phyloP scores from a whole-genome alignment of 106 monocot species.

The Dendrobium officinale region DNA sequence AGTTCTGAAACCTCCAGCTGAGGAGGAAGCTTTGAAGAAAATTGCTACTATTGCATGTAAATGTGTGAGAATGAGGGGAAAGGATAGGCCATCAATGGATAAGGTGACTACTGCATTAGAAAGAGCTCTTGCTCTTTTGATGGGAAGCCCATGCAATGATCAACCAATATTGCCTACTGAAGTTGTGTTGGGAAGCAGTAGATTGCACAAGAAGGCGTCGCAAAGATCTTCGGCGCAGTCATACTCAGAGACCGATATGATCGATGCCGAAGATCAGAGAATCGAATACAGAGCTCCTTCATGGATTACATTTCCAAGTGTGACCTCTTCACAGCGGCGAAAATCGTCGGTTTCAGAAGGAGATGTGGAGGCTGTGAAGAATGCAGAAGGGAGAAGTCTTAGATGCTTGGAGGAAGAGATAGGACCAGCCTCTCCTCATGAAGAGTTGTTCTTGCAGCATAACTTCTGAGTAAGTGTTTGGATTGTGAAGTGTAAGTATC shows the following conservation, averaged over 20 bases:
- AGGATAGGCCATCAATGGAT: constrained; percentile 95
- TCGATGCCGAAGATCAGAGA: constrained; percentile 54
- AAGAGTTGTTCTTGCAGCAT: constrained; percentile 91
- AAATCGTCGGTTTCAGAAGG: constrained; percentile 74
- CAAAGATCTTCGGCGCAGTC: constrained; percentile 69
- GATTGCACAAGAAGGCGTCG: constrained; percentile 84
- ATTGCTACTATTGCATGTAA: constrained; percentile 71
- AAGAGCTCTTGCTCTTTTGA: constrained; percentile 66
- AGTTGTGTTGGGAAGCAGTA: constrained; percentile 85
- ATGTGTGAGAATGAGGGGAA: constrained; percentile 92
- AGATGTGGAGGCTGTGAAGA: constrained; percentile 43
- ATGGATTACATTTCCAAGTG: constrained; percentile 97
- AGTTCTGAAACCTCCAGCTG: constrained; percentile 45
- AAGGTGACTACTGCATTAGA: constrained; percentile 88
- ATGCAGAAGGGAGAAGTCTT: constrained; percentile 44
- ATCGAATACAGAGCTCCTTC: constrained; percentile 87
- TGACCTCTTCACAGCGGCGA: constrained; percentile 86
- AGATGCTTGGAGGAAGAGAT: constrained; percentile 91
- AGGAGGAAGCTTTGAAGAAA: constrained; percentile 63
- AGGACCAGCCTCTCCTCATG: constrained; percentile 82
- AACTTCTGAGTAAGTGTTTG: constrained; percentile 45
- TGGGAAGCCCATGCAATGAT: constrained; percentile 88
- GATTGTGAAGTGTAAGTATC: background rate
- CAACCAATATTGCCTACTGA: constrained; percentile 90
- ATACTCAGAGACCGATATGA: constrained; percentile 57